Percentiles rank a stretch among this genome's conserved stretches.
These are phyloP conservation scores for Saprolegnia parasitica DNA, from an alignment of 352 stramenopile species.

Conservation along the genomic window DNA sequence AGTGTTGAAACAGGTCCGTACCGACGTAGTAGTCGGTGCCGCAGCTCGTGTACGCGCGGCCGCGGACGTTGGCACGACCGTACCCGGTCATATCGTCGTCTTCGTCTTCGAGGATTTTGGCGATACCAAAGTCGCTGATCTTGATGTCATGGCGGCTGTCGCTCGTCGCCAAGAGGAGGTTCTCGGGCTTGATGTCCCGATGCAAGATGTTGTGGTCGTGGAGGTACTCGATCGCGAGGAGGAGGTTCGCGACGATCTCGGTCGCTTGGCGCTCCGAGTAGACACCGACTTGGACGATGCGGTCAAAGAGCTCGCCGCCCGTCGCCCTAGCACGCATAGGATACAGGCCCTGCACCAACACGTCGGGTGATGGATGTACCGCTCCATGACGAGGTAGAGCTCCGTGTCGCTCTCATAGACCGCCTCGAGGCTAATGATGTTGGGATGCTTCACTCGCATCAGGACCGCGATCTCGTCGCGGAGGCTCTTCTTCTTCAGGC, in stretches of 20 bases:
- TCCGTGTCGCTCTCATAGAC: slow-evolving; percentile 85
- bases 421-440: slow-evolving; percentile 84
- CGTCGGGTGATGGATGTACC: slow-evolving; percentile 33
- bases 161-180: slow-evolving; percentile 68
- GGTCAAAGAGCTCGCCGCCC: slow-evolving; percentile 77
- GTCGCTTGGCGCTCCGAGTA: slow-evolving; percentile 77
- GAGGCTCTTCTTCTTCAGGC: slow-evolving; percentile 81
- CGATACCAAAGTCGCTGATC: slow-evolving; percentile 79
- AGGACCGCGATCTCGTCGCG: slow-evolving; percentile 85
- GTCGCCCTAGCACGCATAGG: slow-evolving; percentile 49
- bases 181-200: slow-evolving; percentile 80
- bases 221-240: slow-evolving; percentile 66
- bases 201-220: slow-evolving; percentile 80
- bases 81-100: slow-evolving; percentile 40
- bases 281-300: slow-evolving; percentile 72
- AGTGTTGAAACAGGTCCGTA: slow-evolving; percentile 30
- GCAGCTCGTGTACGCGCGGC: slow-evolving; percentile 81
- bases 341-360: background rate
- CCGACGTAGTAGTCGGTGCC: slow-evolving; percentile 85
- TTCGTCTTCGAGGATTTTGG: slow-evolving; percentile 78
- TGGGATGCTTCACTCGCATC: slow-evolving; percentile 77
- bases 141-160: slow-evolving; percentile 70
- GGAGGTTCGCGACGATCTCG: slow-evolving; percentile 67
- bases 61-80: slow-evolving; percentile 43
- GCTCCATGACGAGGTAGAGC: slow-evolving; percentile 83